Evolutionary conservation across 805 yeast genomes (phyloP), one percentile per base, ranked within the genome.

Genomic region (Barnettozyma sp.): DNA sequence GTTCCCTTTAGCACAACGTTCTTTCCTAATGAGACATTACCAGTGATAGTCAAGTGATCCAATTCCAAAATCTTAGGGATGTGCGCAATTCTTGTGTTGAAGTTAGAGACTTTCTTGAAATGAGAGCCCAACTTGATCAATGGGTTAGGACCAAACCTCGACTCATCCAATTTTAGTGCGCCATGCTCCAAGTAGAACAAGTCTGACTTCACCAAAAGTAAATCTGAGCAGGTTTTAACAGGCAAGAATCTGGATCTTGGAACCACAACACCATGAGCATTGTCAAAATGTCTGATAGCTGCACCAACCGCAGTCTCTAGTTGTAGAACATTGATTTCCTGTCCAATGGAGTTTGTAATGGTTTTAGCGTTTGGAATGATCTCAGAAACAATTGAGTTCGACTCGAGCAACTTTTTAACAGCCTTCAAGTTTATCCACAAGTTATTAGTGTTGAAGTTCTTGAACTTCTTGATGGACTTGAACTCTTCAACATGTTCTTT

Each of bases 301-400:
- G 98, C 97, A 70, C 98, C 98, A 51, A 86, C 95, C 20, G 98
- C 98, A 34, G 98, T 92, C 71, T 92, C 98, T 58, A 92, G 77
- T 68, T 90, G 98, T 56, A 90, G 66, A 34, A 90, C 97, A 55
- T 81, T 79, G 49, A 82, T 71, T 48, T 88, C 96, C 48, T 76
- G 75, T 41, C 95, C 95, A 49, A 73, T 72, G 45, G 65, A 58
- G 34, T 48, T 54, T 35, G 77, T 71, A 56, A 92, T 78, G 34
- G 92, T 68, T 68, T 92, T 92, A 50, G 71, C 74, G 68, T 92
- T 92, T 58, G 98, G 97, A 64, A 92, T 92, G 61, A 92, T 92
- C 66, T 92, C 98, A 68, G 84, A 75, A 57, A 81, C 76, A 52
- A 92, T 74, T 43, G 82, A 78, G 59, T 84, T 80, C 42, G 75